phyloP scores from a whole-genome alignment of 371 early-diverging fungal species.

The Paraphysoderma sedebokerense region DNA sequence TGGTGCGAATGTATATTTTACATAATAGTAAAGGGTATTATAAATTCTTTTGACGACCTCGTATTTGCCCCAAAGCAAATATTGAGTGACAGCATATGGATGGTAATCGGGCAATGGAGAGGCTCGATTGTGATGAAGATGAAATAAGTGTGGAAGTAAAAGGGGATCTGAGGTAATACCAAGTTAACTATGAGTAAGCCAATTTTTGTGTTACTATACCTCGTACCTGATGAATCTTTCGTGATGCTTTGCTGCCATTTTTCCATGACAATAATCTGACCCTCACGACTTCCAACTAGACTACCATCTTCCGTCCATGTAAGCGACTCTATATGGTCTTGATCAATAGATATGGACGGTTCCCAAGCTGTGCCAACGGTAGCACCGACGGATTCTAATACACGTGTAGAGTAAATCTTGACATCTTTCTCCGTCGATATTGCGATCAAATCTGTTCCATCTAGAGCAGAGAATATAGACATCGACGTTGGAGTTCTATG shows the following conservation, averaged over 20 bases:
- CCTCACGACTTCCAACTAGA: conserved; percentile 37
- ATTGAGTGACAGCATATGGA: conserved; percentile 50
- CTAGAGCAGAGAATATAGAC: conserved; percentile 14
- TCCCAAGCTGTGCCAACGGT: conserved; percentile 6
- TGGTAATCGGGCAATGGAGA: conserved; percentile 57
- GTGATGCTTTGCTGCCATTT: conserved; percentile 38
- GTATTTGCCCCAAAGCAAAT: conserved; percentile 50
- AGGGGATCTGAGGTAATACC: neutral
- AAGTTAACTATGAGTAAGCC: conserved; percentile 8
- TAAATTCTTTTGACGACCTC: neutral
- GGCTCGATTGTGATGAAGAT: conserved; percentile 25
- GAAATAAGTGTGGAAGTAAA: conserved; percentile 4
- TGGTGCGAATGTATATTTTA: too few species aligned
- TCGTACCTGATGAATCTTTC: conserved; percentile 11
- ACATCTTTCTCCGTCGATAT: conserved; percentile 7
- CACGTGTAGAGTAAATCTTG: conserved; percentile 10
- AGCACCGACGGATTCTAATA: conserved; percentile 7
- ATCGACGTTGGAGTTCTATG: conserved; percentile 19
- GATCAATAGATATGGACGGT: neutral
- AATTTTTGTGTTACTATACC: conserved; percentile 6
- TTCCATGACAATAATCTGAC: conserved; percentile 30
- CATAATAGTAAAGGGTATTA: too few species aligned
- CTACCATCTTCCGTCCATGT: conserved; percentile 50
- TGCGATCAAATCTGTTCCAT: neutral
- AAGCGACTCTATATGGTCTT: conserved; percentile 23